Conservation (phyloP, 139 green algal genomes). For the Eudorina sp. region DNA sequence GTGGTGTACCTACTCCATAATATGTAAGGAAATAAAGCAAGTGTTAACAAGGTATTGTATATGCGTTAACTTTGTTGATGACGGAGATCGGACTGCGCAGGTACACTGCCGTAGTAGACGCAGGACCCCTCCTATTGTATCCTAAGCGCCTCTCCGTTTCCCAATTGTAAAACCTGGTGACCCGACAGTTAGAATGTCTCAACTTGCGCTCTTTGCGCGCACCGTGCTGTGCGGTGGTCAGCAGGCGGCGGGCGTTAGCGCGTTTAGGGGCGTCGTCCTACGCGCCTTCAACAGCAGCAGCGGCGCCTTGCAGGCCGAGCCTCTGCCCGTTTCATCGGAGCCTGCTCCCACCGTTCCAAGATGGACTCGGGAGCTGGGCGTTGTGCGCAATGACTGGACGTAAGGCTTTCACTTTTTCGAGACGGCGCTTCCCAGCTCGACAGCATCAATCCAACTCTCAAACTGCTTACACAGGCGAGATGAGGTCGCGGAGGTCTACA, state of each 20-base stretch:
- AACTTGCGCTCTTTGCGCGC: not conserved
- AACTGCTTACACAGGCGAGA: slow-evolving; percentile 82
- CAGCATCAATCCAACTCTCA: not conserved
- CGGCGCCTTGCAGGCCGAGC: slow-evolving; percentile 17
- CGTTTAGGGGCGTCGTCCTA: not conserved
- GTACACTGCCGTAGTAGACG: not conserved
- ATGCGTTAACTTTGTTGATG: not conserved
- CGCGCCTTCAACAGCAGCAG: slow-evolving; percentile 14
- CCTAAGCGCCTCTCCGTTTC: not conserved
- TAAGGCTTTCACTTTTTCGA: slow-evolving; percentile 47
- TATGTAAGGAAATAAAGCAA: not conserved
- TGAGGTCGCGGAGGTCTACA: slow-evolving; percentile 92
- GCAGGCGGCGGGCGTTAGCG: slow-evolving; percentile 40
- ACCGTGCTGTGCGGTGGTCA: slow-evolving; percentile 4
- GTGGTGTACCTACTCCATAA: no score
- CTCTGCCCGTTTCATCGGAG: slow-evolving; percentile 7
- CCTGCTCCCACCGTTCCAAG: slow-evolving; percentile 32
- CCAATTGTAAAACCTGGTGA: not conserved
- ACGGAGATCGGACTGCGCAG: not conserved
- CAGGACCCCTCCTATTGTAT: not conserved
- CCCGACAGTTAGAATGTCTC: not conserved
- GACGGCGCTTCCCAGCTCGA: not conserved
- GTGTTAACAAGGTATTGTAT: not conserved
- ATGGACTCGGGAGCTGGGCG: slow-evolving; percentile 78
- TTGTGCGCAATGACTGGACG: slow-evolving; percentile 89